Evolutionary conservation across 495 filamentous ascomycete species (phyloP).

Genomic region (Neohortaea acidophila): DNA sequence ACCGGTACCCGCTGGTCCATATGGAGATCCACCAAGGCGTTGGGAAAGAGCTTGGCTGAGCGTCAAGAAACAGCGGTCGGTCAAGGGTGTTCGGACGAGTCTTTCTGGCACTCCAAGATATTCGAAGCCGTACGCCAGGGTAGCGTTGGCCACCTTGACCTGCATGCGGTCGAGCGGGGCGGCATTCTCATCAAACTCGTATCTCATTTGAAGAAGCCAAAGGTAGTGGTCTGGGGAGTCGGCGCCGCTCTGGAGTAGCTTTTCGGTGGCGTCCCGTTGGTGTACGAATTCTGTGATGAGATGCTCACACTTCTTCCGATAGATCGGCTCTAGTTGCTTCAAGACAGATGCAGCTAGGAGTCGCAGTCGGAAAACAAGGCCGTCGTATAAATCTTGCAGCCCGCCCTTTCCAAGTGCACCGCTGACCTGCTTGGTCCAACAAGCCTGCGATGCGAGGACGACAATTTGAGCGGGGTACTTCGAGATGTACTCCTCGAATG

Average conservation of each 20-base stretch:
- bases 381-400: conserved; percentile 52
- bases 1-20: conserved; percentile 95
- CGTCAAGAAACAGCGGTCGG: conserved; percentile 94
- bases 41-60: conserved; percentile 92
- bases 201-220: conserved; percentile 97
- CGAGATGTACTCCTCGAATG: conserved; percentile 60
- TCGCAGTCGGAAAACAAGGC: conserved; percentile 64
- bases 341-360: conserved; percentile 80
- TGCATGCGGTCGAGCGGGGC: conserved; percentile 71
- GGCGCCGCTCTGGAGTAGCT: conserved; percentile 60
- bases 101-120: conserved; percentile 92
- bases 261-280: conserved; percentile 80
- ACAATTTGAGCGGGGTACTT: conserved; percentile 87
- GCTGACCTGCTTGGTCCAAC: conserved; percentile 80
- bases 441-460: conserved; percentile 85
- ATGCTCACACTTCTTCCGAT: conserved; percentile 92
- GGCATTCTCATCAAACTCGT: conserved; percentile 67
- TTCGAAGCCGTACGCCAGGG: conserved; percentile 90
- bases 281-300: conserved; percentile 98
- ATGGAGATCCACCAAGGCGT: conserved; percentile 87
- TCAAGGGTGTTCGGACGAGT: conserved; percentile 88
- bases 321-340: conserved; percentile 70
- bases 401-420: conserved; percentile 56
- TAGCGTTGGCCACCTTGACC: conserved; percentile 94
- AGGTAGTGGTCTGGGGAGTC: conserved; percentile 66